Percentiles rank a stretch among this genome's conserved stretches.
Evolutionary conservation across 139 green algal species (phyloP).

Genomic region (Diplosphaera chodatii): DNA sequence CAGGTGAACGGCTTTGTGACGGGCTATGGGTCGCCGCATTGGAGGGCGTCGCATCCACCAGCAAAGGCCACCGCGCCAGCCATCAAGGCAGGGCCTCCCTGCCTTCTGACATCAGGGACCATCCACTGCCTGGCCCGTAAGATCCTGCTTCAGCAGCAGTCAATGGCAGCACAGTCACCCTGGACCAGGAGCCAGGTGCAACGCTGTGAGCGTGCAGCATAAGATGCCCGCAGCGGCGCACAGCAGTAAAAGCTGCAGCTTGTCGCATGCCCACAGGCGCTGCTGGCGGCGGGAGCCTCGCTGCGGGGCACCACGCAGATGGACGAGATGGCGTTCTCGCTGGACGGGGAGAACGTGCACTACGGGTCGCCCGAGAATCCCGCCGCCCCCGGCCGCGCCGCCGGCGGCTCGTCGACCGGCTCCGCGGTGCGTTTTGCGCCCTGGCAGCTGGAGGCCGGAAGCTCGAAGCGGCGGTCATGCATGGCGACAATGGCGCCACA

Average conservation of each 20-base stretch:
- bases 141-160: no score
- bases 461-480: no score
- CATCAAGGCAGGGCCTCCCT: conserved; percentile 50
- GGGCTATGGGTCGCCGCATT: conserved; percentile 73
- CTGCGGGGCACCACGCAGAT: conserved; percentile 80
- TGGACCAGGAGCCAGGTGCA: no score
- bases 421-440: conserved; percentile 63
- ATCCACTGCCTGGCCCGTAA: no score
- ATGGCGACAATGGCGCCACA: no score
- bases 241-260: no score
- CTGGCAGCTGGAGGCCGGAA: no score
- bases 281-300: conserved; percentile 68
- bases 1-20: conserved; percentile 57
- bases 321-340: conserved; percentile 76
- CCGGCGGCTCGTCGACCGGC: conserved; percentile 88
- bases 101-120: no score
- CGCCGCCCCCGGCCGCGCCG: conserved; percentile 64
- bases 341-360: conserved; percentile 78
- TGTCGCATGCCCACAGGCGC: conserved; percentile 17
- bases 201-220: no score
- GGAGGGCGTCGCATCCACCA: conserved; percentile 56
- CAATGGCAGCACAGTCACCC: no score
- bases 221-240: no score
- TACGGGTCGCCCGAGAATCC: conserved; percentile 88
- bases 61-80: conserved; percentile 45